Conservation (phyloP, 148 eudicot species). For the Cornus controversa region DNA sequence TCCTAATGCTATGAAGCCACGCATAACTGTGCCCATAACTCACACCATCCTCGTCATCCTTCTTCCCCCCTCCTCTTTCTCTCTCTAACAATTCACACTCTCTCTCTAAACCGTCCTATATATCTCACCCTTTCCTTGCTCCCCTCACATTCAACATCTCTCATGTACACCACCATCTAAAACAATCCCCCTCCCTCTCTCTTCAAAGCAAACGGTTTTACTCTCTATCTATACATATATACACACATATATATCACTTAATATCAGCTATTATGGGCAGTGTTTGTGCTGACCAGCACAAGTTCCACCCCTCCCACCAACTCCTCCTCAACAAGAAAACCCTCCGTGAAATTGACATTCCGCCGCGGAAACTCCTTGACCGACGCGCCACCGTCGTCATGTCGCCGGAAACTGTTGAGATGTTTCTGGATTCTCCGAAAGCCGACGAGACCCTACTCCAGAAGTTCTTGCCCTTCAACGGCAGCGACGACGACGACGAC, state of each 20-base stretch:
- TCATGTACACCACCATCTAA: too few relatives aligned
- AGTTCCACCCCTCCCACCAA: conserved; percentile 40
- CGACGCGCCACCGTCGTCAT: conserved; percentile 25
- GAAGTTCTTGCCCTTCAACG: conserved; percentile 47
- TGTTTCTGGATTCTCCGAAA: conserved; percentile 14
- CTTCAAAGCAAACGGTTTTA: too few relatives aligned
- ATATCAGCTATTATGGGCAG: conserved; percentile 33
- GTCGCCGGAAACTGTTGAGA: conserved; percentile 5
- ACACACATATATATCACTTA: neutral
- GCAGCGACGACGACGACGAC: conserved; percentile 28
- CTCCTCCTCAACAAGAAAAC: conserved; percentile 40
- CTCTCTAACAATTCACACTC: neutral
- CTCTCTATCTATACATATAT: neutral
- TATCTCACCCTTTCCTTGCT: conserved; percentile 8
- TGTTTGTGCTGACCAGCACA: conserved; percentile 50
- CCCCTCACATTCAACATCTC: conserved; percentile 8
- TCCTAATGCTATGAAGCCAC: conserved; percentile 62
- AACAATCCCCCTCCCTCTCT: too few relatives aligned
- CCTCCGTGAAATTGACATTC: conserved; percentile 66
- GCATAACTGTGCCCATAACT: conserved; percentile 45
- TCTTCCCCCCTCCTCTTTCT: neutral
- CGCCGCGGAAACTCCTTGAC: conserved; percentile 61
- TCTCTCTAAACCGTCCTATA: conserved; percentile 11
- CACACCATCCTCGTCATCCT: conserved; percentile 24
- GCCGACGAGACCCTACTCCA: conserved; percentile 43